Base-by-base conservation (phyloP, 2,329 filamentous ascomycete species). In the Fusarium stilboides region DNA sequence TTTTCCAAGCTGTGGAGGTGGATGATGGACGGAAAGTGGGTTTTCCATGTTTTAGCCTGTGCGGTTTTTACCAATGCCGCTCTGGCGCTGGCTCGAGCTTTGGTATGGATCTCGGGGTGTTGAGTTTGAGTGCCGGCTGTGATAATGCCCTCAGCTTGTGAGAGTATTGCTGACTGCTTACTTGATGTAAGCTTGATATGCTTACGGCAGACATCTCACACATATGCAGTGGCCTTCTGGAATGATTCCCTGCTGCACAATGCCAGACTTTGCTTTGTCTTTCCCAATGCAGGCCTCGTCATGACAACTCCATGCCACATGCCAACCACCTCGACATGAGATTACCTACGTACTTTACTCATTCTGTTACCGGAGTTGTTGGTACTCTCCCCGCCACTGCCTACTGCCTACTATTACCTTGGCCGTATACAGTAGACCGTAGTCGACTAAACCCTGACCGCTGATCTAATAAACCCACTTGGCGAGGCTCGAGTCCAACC, bases 391-490 rank as follows among this genome's bases (percentile, higher is more conserved):
- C 55, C 60, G 47, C 62, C 54, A 68, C 58, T 47, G 56, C 33
- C 61, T 33, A 68, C 58, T 47, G 56, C 33, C 61, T 33, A 54
- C 39, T 33, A 45, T 39, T 12, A 22, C 44, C 62, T 52, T 56
- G 57, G 44, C 22, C 45, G 36, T 52, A 31, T 62, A 50, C 61
- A 26, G 61, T 64, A 59, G 28, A 31, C 28, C 28, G 28, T 31
- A 31, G 28, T 31, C 37, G 61, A 57, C 44, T 56, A 67, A 69
- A 73, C 69, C 60, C 58, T 74, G 68, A 74, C 71, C 70, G 71
- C 71, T 63, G 71, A 71, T 71, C 71, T 62, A 59, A 68, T 62
- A 62, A 65, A 58, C 54, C 63, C 61, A 69, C 70, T 65, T 43
- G 31, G 36, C 52, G 45, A 72, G 45, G 62, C 60, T 65, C 60